phyloP scores from a whole-genome alignment of 257 asterid species.

The Paraleonurus japonicus region DNA sequence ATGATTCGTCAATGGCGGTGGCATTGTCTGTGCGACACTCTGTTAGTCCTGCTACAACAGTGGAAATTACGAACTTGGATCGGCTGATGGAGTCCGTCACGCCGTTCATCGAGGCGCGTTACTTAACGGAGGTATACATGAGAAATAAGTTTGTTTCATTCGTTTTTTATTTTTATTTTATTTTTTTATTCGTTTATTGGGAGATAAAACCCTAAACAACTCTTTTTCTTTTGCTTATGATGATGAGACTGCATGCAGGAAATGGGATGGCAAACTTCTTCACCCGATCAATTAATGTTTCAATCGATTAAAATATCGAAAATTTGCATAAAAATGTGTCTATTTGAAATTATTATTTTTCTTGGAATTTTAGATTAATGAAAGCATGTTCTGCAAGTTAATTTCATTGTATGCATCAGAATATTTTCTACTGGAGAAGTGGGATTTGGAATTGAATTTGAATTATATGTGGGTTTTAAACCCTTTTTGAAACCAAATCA shows the following conservation, averaged over 20 bases:
- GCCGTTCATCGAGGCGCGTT: slow-evolving; percentile 48
- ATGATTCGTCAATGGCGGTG: slow-evolving; percentile 31
- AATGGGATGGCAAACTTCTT: slow-evolving; percentile 13
- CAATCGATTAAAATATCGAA: slow-evolving; percentile 19
- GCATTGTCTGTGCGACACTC: slow-evolving; percentile 48
- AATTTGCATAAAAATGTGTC: slow-evolving; percentile 11
- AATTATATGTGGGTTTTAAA: slow-evolving; percentile 10
- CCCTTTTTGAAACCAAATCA: slow-evolving; percentile 2
- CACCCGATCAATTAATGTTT: slow-evolving; percentile 15
- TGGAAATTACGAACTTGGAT: slow-evolving; percentile 59
- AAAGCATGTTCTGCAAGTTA: neutral
- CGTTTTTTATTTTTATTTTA: neutral
- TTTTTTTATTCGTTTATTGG: neutral
- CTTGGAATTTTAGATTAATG: neutral
- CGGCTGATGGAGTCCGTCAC: slow-evolving; percentile 66
- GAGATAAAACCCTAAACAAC: slow-evolving; percentile 26
- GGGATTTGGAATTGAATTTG: slow-evolving; percentile 21
- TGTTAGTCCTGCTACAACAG: slow-evolving; percentile 29
- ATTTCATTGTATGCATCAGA: slow-evolving; percentile 5
- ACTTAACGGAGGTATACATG: slow-evolving; percentile 53
- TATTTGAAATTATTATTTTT: slow-evolving; percentile 19
- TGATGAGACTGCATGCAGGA: slow-evolving; percentile 38
- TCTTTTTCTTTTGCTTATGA: slow-evolving; percentile 9
- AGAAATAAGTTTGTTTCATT: slow-evolving; percentile 5
- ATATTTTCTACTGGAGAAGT: slow-evolving; percentile 10